Evolutionary conservation across 345 rosid species (phyloP).

Genomic region (Lepidium didymum): DNA sequence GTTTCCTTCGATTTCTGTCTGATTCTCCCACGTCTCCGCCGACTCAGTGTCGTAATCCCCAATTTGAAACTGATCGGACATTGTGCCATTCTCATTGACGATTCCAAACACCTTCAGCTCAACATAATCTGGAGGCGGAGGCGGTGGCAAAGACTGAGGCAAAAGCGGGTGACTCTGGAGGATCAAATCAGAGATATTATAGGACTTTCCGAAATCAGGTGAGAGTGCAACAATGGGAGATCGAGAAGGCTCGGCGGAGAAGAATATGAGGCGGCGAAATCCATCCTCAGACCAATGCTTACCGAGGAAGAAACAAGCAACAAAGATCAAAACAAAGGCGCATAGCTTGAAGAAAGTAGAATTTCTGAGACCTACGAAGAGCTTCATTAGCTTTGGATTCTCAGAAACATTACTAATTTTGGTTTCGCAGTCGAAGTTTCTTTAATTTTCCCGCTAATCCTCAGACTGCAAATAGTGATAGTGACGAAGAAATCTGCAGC

Average conservation of each 20-base stretch:
- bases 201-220: conserved; percentile 42
- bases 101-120: conserved; percentile 54
- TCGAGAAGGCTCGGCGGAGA: conserved; percentile 37
- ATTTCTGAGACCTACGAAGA: conserved; percentile 30
- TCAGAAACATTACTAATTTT: neutral
- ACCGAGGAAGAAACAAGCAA: conserved; percentile 77
- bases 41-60: conserved; percentile 69
- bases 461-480: neutral
- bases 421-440: neutral
- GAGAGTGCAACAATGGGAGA: conserved; percentile 42
- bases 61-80: conserved; percentile 71
- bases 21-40: conserved; percentile 47
- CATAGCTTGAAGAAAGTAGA: conserved; percentile 38
- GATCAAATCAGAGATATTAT: conserved; percentile 44
- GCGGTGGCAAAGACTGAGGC: conserved; percentile 13
- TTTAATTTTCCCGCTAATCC: neutral
- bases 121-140: conserved; percentile 37
- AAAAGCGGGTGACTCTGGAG: neutral
- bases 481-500: neutral
- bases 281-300: conserved; percentile 70
- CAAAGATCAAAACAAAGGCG: conserved; percentile 45
- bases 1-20: conserved; percentile 23
- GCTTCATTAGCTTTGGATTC: conserved; percentile 40
- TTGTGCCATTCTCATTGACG: conserved; percentile 71
- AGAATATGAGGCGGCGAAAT: conserved; percentile 67